phyloP scores from a whole-genome alignment of 192 early-diverging fungal species.

The Coemansia umbellata region DNA sequence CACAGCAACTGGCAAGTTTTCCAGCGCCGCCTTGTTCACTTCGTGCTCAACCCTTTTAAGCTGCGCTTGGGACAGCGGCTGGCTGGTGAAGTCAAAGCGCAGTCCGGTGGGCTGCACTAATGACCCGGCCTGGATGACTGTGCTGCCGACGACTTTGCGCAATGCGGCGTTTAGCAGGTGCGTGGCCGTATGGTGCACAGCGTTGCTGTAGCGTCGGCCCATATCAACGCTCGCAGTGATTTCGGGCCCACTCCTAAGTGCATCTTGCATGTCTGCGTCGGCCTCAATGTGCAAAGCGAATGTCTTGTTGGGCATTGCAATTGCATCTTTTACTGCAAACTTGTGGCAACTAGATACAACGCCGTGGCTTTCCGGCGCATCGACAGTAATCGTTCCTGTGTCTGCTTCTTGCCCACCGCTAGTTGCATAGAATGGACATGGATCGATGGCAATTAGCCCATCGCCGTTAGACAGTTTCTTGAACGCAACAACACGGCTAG shows the following conservation, averaged over 20 bases:
- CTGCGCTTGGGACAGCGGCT: constrained; percentile 59
- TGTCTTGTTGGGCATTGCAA: constrained; percentile 56
- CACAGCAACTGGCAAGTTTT: constrained; percentile 65
- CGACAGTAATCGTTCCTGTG: constrained; percentile 73
- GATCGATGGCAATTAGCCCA: constrained; percentile 72
- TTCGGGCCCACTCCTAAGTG: constrained; percentile 57
- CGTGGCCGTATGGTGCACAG: constrained; percentile 96
- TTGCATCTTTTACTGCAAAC: constrained; percentile 69
- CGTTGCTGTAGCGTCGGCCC: constrained; percentile 74
- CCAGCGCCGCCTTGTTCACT: constrained; percentile 73
- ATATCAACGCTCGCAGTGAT: constrained; percentile 77
- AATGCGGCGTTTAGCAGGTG: constrained; percentile 94
- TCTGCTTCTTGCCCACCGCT: constrained; percentile 94
- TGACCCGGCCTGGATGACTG: constrained; percentile 90
- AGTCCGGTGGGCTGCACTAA: constrained; percentile 86
- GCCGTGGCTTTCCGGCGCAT: constrained; percentile 21
- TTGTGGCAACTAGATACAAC: constrained; percentile 58
- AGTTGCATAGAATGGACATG: constrained; percentile 94
- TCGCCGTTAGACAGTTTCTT: constrained; percentile 49
- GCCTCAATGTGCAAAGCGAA: constrained; percentile 84
- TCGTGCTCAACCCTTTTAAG: constrained; percentile 66
- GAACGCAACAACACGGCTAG: constrained; percentile 24
- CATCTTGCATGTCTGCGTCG: constrained; percentile 75
- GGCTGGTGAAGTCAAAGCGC: constrained; percentile 90
- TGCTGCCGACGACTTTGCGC: constrained; percentile 66